Percentiles rank a stretch among this genome's conserved stretches.
Conservation (phyloP, 2,329 filamentous ascomycete species). For the Pezicula neosporulosa region DNA sequence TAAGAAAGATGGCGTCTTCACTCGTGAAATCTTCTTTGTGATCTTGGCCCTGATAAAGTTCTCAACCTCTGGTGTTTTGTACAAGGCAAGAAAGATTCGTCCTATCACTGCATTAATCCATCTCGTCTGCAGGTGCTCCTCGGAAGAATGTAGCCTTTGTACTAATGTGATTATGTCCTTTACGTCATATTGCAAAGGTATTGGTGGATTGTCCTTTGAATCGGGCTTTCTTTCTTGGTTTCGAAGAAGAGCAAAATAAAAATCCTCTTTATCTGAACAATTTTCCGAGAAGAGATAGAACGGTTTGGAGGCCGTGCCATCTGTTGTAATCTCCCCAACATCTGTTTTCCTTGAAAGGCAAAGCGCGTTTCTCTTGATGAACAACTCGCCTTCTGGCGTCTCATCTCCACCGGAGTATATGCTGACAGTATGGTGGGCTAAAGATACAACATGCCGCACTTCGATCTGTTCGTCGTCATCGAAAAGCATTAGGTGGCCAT, state of each 20-base stretch:
- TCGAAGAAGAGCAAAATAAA: constrained; percentile 87
- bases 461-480: constrained; percentile 94
- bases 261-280: constrained; percentile 95
- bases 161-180: constrained; percentile 87
- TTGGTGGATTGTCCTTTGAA: constrained; percentile 55
- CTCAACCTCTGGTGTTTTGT: constrained; percentile 80
- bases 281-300: constrained; percentile 96
- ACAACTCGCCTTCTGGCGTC: constrained; percentile 89
- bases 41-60: constrained; percentile 79
- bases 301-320: constrained; percentile 64
- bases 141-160: constrained; percentile 84
- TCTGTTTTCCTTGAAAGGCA: constrained; percentile 66
- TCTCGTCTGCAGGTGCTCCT: constrained; percentile 84
- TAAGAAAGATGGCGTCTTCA: constrained; percentile 88
- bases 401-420: constrained; percentile 76
- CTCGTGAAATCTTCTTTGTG: constrained; percentile 91
- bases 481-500: constrained; percentile 95
- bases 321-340: constrained; percentile 50
- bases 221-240: constrained; percentile 72
- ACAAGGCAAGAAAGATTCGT: constrained; percentile 80
- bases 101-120: constrained; percentile 94
- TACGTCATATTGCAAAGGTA: constrained; percentile 73
- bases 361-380: constrained; percentile 91
- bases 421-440: constrained; percentile 81
- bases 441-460: constrained; percentile 91